Conservation (phyloP, 768 basidiomycete species). For the Lactifluus volemus region DNA sequence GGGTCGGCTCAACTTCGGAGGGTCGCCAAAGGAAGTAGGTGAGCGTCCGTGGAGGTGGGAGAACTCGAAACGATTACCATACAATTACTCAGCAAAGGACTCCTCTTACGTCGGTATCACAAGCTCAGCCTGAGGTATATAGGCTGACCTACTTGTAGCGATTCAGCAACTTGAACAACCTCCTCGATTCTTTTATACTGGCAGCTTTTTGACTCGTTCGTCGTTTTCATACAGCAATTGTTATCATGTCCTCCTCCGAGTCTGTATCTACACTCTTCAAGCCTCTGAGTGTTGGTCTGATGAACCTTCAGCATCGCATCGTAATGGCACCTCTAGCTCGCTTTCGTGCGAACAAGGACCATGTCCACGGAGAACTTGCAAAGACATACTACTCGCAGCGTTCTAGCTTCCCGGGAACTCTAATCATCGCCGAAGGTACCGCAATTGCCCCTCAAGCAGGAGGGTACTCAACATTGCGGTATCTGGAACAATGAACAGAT, state of each 20-base stretch:
- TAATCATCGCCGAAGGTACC: constrained; percentile 52
- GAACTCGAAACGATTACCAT: too few relatives aligned
- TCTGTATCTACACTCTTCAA: constrained; percentile 32
- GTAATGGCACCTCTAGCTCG: constrained; percentile 49
- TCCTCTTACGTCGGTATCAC: too few relatives aligned
- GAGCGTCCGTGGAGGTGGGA: too few relatives aligned
- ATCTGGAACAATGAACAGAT: constrained; percentile 58
- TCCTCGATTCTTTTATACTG: too few relatives aligned
- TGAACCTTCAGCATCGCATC: constrained; percentile 40
- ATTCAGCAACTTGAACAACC: too few relatives aligned
- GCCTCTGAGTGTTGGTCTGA: constrained; percentile 36
- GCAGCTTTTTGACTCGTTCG: too few relatives aligned
- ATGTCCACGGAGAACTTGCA: constrained; percentile 32
- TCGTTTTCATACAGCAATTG: not conserved
- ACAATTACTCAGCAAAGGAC: too few relatives aligned
- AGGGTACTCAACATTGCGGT: constrained; percentile 43
- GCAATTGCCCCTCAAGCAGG: constrained; percentile 42
- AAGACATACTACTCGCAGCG: constrained; percentile 43
- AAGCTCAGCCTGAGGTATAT: too few relatives aligned
- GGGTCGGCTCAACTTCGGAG: too few relatives aligned
- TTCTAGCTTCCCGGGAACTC: constrained; percentile 37
- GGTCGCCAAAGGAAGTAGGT: too few relatives aligned
- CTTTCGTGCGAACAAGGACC: constrained; percentile 28
- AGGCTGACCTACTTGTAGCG: too few relatives aligned
- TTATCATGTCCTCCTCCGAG: not conserved